Evolutionary conservation across 1,284 basidiomycete species (phyloP), one percentile per base, ranked within the genome.

Genomic region (Polyporus tsugae): DNA sequence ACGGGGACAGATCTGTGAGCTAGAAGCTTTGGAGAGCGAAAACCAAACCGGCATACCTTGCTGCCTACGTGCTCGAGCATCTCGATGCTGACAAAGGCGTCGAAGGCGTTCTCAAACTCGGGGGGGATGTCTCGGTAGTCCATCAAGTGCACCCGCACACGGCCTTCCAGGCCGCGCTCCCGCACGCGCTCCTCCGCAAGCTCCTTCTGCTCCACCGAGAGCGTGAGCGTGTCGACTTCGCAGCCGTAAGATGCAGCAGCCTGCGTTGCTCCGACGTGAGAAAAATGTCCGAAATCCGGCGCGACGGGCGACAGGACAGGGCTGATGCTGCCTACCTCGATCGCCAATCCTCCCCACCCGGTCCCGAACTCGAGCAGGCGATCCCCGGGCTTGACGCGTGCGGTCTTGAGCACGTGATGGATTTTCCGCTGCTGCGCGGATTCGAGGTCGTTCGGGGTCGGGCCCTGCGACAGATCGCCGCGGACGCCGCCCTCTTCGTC

Each of bases 281-380:
- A 62, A 60, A 60, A 35, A 10, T 6, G 29, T 33, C 49, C 13
- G 22, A 10, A 41, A 42, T 36, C 13, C 19, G 35, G 15, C 17
- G 17, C 29, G 58, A 58, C 35, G 29, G 57, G 15, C 19, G 13
- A 10, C 44, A 13, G 15, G 55, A 70, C 72, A 29, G 29, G 29
- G 29, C 29, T 17, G 11, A 19, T 49, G 36, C 73, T 70, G 63
- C 86, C 79, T 42, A 93, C 93, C 86, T 94, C 93, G 71, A 97
- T 97, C 10, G 95, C 94, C 63, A 97, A 86, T 57, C 90, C 93
- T 15, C 95, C 95, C 95, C 95, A 97, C 9, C 95, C 95, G 62
- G 91, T 92, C n/a, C 95, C 95, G 74, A 97, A 95, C 81, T 97
- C 95, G 58, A 97, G 85, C 41, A 97, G 87, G 42, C 93, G 87